Evolutionary conservation across 768 basidiomycete species (phyloP), one percentile per base, ranked within the genome.

Genomic region (Strobilomyces confusus): DNA sequence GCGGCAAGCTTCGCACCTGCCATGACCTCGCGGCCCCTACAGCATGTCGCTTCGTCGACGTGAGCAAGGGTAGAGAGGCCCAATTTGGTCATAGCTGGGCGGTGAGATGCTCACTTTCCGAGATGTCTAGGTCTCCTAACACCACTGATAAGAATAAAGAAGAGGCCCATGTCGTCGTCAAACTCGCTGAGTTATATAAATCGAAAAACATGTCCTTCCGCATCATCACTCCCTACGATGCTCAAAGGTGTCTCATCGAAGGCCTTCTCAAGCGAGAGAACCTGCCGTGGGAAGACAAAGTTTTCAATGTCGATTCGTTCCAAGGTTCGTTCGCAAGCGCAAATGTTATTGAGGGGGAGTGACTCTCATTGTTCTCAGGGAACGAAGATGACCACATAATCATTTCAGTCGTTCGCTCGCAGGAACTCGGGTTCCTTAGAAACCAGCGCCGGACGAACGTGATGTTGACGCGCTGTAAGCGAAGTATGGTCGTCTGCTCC

Each of bases 161-260:
- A 40, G 91, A 92, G 68, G 68, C 72, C 58, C 61, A 75, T 38
- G 71, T 76, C 48, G 76, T 84, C 20, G 60, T 85, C 13, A 73
- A 78, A 42, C 68, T 92, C 49, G 83, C 83, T 49, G 56, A 59
- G 40, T 68, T 78, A 38, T 77, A 87, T 37, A 68, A 82, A 61
- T 66, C 71, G 2, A 66, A 73, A 50, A 58, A 64, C 0, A 76
- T 72, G 59, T 68, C 71, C 3, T 91, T 78, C 70, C 75, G 78
- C 43, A 80, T 92, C 48, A 85, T 93, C 44, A 90, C 86, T 6
- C 90, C 89, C 0, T 92, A 92, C 72, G 87, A 87, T 62, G 81
- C 74, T 1, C 90, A 92, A 63, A 72, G 86, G 15, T 75, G 63
- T 49, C 52, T 60, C 14, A 78, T 92, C 62, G 87, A 91, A 66